phyloP scores from a whole-genome alignment of 345 rosid genomes.

The Citrus reticulata region DNA sequence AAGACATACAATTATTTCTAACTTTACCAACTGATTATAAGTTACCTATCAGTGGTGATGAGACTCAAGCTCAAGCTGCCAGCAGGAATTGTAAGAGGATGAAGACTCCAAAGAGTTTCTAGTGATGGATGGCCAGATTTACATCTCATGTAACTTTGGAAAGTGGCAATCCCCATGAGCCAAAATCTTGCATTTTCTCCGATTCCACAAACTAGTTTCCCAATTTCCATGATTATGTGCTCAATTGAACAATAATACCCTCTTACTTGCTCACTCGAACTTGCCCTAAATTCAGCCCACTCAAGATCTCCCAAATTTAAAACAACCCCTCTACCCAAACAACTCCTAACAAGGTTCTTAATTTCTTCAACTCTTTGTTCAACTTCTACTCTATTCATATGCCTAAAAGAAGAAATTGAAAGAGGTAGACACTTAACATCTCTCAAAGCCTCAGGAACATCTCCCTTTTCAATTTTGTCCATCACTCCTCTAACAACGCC shows the following conservation, averaged over 20 bases:
- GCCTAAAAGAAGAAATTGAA: conserved; percentile 45
- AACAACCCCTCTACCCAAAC: conserved; percentile 46
- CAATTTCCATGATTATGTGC: conserved; percentile 70
- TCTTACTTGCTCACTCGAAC: conserved; percentile 31
- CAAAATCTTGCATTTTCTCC: conserved; percentile 59
- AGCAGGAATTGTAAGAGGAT: conserved; percentile 69
- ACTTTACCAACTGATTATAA: conserved; percentile 9
- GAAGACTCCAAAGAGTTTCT: conserved; percentile 63
- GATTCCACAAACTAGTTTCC: conserved; percentile 48
- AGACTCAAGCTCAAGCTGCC: conserved; percentile 70
- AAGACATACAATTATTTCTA: conserved; percentile 8
- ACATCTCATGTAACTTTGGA: conserved; percentile 71
- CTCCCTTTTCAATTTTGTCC: conserved; percentile 59
- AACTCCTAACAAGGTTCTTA: conserved; percentile 37
- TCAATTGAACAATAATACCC: conserved; percentile 47
- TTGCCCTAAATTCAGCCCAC: conserved; percentile 56
- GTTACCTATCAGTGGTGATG: conserved; percentile 69
- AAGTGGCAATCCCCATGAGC: conserved; percentile 85
- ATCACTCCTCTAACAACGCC: conserved; percentile 52
- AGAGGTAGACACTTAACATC: conserved; percentile 54
- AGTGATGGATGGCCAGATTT: conserved; percentile 68
- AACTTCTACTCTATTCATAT: conserved; percentile 47
- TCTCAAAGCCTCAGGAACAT: conserved; percentile 51
- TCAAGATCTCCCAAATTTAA: conserved; percentile 78
- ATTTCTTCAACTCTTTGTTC: conserved; percentile 61